Evolutionary conservation across 1,284 basidiomycete genomes (phyloP), one percentile per base, ranked within the genome.

Genomic region (Ustilago xerochloae): DNA sequence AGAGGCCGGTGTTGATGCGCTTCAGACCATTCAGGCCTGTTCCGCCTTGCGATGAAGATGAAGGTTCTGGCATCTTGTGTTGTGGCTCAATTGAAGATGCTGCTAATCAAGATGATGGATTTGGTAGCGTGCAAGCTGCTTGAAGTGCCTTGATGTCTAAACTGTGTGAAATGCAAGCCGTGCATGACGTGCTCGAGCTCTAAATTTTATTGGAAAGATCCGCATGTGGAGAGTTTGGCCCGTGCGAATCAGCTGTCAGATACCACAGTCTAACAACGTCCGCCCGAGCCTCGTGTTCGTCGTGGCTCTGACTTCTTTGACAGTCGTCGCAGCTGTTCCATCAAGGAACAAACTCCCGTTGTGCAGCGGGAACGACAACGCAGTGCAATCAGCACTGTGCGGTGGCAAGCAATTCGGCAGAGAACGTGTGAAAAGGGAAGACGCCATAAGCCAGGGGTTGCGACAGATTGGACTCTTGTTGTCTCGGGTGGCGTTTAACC

Each of bases 1-100:
- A 56, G 2, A 61, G 52, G 7, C 53, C 53, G 1, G 67, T 70
- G 24, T 70, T 70, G 57, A 70, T 61, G 18, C 67, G 61, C 24
- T 52, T 45, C 7, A 63, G 41, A 6, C 46, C 46, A 0, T 45
- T 49, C 10, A 33, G 30, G 39, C 38, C 46, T 4, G 38, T 12
- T 4, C 24, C 29, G 30, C 32, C 32, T 26, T 49, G 38, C 0
- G 58, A 57, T 15, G 35, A 15, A 4, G 18, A 22, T 9, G 16
- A 15, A 6, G 30, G 35, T 24, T 47, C 32, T 2, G 63, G 24
- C 63, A 66, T 66, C 6, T 4, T 49, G 13, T 2, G 33, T 2
- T 8, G 4, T 20, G 26, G 32, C 6, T 28, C 3, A 15, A 4
- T 16, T 36, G 6, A 36, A 6, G 35, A 36, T 12, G 35, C 15